phyloP scores from a whole-genome alignment of 2,329 filamentous ascomycete genomes.

The Pleoardoris graminearum region DNA sequence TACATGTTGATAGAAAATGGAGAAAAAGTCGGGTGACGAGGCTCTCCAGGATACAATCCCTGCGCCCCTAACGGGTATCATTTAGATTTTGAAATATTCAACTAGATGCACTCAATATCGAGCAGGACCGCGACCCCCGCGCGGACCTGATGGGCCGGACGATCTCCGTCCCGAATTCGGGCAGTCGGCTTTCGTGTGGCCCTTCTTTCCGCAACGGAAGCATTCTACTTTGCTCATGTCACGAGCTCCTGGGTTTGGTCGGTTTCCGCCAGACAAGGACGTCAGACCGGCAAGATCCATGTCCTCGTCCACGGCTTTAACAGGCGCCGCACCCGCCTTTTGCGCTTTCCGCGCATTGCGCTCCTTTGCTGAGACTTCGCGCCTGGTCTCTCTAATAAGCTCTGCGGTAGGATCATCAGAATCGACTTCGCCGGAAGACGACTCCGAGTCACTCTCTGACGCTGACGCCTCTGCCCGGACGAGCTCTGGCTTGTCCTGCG shows the following conservation, averaged over 20 bases:
- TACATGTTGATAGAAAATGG: conserved; percentile 46
- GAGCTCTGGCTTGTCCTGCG: conserved; percentile 25
- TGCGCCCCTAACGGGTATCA: conserved; percentile 21
- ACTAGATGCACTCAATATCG: conserved; percentile 20
- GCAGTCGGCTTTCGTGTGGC: conserved; percentile 64
- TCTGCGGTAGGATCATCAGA: conserved; percentile 50
- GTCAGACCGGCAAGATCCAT: conserved; percentile 63
- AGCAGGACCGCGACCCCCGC: conserved; percentile 28
- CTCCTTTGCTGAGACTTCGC: conserved; percentile 49
- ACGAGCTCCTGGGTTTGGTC: conserved; percentile 16
- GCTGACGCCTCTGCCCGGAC: conserved; percentile 29
- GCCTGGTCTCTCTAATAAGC: conserved; percentile 51
- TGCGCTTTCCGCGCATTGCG: conserved; percentile 52
- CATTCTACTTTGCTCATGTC: conserved; percentile 54
- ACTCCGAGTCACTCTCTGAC: conserved; percentile 29
- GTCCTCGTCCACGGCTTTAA: conserved; percentile 63
- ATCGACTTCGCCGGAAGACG: conserved; percentile 46
- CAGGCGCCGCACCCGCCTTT: conserved; percentile 54
- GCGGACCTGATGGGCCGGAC: conserved; percentile 25
- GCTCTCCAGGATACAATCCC: not conserved
- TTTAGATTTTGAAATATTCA: not conserved
- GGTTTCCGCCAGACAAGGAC: conserved; percentile 61
- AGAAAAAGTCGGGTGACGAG: conserved; percentile 28
- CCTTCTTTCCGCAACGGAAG: conserved; percentile 63
- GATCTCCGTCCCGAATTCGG: conserved; percentile 37